Conservation (phyloP, 768 basidiomycete species). For the Rhizopogon roseolus region DNA sequence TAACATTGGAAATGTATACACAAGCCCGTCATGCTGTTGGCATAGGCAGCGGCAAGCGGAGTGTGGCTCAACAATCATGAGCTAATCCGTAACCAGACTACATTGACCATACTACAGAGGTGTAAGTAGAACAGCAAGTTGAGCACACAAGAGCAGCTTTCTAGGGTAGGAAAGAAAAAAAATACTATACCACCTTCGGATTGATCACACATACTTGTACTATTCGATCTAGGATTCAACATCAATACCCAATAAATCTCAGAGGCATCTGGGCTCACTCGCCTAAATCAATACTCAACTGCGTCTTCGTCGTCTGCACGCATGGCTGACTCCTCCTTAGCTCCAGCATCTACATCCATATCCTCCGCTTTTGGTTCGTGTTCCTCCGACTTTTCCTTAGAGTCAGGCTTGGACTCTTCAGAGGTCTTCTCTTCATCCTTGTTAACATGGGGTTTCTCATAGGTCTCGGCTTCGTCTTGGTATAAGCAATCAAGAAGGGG, state of each 20-base stretch:
- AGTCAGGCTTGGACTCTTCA: conserved; percentile 13
- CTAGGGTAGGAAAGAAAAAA: neutral
- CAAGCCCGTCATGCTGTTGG: no score
- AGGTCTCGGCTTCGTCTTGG: conserved; percentile 25
- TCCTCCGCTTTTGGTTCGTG: conserved; percentile 30
- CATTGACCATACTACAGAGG: neutral
- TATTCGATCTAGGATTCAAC: neutral
- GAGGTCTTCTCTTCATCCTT: conserved; percentile 31
- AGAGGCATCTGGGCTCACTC: neutral
- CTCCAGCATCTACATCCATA: conserved; percentile 15
- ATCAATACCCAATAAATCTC: neutral
- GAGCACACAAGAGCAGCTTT: neutral
- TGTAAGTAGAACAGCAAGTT: conserved; percentile 1
- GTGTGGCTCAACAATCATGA: neutral
- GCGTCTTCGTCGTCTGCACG: conserved; percentile 77
- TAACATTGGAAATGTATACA: neutral
- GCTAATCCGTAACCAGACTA: neutral
- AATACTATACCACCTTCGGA: conserved; percentile 1
- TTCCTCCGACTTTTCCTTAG: conserved; percentile 25
- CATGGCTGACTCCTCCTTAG: conserved; percentile 36
- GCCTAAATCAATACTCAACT: conserved; percentile 58
- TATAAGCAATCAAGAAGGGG: no score
- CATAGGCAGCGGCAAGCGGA: no score
- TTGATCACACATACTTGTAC: neutral
- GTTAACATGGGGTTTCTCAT: conserved; percentile 9